These are phyloP conservation scores for Citrus mangshanensis DNA, from an alignment of 345 rosid genomes.

Conservation along the genomic window DNA sequence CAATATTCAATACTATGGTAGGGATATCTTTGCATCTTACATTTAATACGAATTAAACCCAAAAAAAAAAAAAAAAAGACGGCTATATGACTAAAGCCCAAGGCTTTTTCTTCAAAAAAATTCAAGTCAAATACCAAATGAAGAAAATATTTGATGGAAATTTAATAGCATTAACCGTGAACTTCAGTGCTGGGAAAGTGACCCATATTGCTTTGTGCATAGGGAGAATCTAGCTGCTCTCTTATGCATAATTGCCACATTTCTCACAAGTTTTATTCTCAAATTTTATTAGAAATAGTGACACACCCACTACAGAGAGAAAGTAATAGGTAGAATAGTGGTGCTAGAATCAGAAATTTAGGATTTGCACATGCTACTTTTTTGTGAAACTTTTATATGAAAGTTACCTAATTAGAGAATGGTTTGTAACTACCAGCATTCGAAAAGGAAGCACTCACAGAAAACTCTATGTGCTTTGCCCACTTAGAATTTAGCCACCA, in stretches of 20 bases:
- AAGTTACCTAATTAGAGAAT: constrained; percentile 1
- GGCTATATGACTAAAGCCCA: not conserved
- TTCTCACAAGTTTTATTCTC: not conserved
- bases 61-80: not conserved
- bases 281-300: not conserved
- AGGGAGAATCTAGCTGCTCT: not conserved
- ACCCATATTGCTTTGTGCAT: not conserved
- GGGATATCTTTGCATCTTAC: constrained; percentile 15
- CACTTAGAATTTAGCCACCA: not conserved
- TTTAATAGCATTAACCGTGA: not conserved
- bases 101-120: not conserved
- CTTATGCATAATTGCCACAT: not conserved
- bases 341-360: not conserved
- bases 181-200: constrained; percentile 2
- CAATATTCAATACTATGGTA: constrained; percentile 5
- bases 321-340: not conserved
- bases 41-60: not conserved
- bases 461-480: not conserved
- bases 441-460: not conserved
- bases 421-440: too few relatives aligned
- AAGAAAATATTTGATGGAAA: not conserved
- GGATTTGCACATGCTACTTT: constrained; percentile 9
- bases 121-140: not conserved
- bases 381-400: not conserved
- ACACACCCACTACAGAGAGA: not conserved